A percentile compares a stretch with the other conserved stretches of the same genome.
Evolutionary conservation across 2,329 filamentous ascomycete genomes (phyloP).

Genomic region (Ophiostoma perfectum): DNA sequence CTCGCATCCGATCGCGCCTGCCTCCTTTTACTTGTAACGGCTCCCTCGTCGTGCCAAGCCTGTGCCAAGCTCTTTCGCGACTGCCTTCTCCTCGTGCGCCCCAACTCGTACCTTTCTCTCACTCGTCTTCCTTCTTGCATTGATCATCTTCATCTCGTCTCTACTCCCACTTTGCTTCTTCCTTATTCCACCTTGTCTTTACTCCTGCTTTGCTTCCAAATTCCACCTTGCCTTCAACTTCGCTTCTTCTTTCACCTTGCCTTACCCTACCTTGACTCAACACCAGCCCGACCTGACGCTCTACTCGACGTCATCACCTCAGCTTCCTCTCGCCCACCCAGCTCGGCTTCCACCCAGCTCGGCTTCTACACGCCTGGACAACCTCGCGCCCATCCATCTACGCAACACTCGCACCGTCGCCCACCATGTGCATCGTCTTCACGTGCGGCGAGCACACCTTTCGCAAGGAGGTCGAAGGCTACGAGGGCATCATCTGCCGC

Average conservation of each 20-base stretch:
- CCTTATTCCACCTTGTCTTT: background rate
- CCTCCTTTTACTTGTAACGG: background rate
- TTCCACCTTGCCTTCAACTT: too few species aligned
- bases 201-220: background rate
- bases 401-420: background rate
- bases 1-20: conserved; percentile 9
- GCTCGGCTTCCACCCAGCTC: background rate
- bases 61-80: conserved; percentile 4
- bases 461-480: conserved; percentile 54
- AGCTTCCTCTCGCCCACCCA: background rate
- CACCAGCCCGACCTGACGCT: too few species aligned
- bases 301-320: background rate
- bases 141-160: background rate
- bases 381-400: background rate
- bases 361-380: background rate
- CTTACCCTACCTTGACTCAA: too few species aligned
- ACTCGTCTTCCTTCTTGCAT: background rate
- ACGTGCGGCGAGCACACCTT: conserved; percentile 58
- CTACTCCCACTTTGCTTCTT: background rate
- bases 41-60: conserved; percentile 4
- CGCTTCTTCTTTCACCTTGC: background rate
- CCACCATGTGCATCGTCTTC: conserved; percentile 56
- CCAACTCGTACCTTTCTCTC: too few species aligned
- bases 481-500: conserved; percentile 56
- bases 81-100: background rate